Percentiles rank a stretch among this genome's conserved stretches.
phyloP scores from a whole-genome alignment of 2,329 filamentous ascomycete species.

The Metarhizium guizhouense region DNA sequence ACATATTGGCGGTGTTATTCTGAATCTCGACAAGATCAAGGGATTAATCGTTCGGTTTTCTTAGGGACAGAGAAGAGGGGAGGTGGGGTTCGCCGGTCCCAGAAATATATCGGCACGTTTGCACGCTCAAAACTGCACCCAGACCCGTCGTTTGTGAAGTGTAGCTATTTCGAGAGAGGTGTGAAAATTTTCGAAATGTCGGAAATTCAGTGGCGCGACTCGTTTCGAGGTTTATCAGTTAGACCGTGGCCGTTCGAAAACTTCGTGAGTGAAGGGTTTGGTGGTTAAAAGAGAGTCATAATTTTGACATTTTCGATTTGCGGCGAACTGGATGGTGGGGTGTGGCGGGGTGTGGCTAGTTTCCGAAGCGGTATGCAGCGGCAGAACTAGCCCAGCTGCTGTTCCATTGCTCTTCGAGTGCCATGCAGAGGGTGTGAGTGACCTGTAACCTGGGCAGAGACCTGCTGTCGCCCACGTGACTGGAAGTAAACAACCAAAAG shows the following conservation, averaged over 20 bases:
- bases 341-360: constrained; percentile 29
- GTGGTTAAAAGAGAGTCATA: constrained; percentile 5
- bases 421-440: too few relatives aligned
- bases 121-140: background rate
- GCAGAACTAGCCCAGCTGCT: constrained; percentile 18
- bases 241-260: background rate
- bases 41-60: constrained; percentile 15
- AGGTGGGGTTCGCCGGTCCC: constrained; percentile 22
- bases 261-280: background rate
- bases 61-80: background rate
- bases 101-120: constrained; percentile 1
- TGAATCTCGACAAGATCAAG: constrained; percentile 21
- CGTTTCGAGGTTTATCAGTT: background rate
- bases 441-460: background rate
- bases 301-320: constrained; percentile 34
- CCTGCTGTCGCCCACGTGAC: constrained; percentile 26
- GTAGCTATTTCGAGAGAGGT: background rate
- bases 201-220: background rate
- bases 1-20: constrained; percentile 67
- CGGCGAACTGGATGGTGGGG: constrained; percentile 28
- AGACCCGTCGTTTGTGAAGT: background rate
- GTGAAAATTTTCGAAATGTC: background rate
- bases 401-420: background rate
- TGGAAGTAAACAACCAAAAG: constrained; percentile 25
- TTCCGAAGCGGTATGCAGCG: constrained; percentile 18